Conservation (phyloP, 371 early-diverging fungal species). For the Mucor indicus region DNA sequence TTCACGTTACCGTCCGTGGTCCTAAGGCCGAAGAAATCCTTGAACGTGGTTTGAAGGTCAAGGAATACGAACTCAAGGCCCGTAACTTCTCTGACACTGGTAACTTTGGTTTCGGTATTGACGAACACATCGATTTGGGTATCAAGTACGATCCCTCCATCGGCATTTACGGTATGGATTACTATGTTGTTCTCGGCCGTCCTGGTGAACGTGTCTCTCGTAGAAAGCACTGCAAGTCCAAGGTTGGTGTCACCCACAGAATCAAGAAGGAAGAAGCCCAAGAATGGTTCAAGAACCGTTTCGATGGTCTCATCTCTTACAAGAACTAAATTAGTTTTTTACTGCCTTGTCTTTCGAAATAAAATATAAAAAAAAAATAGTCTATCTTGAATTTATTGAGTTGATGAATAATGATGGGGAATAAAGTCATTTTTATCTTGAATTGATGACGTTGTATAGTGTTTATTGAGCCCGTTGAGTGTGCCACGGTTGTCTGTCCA, state of each 20-base stretch:
- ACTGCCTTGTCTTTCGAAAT: not conserved
- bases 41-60: constrained; percentile 99
- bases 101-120: constrained; percentile 99
- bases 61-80: constrained; percentile 98
- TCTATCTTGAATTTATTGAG: too few relatives aligned
- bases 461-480: too few relatives aligned
- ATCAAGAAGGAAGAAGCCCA: constrained; percentile 87
- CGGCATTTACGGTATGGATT: constrained; percentile 98
- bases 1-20: constrained; percentile 99
- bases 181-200: constrained; percentile 97
- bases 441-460: too few relatives aligned
- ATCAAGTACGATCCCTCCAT: constrained; percentile 99
- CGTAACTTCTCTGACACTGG: constrained; percentile 98
- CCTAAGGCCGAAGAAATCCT: constrained; percentile 86
- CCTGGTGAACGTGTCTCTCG: constrained; percentile 97
- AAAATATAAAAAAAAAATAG: too few relatives aligned
- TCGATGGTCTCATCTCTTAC: constrained; percentile 86
- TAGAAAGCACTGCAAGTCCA: constrained; percentile 88
- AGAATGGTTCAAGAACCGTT: constrained; percentile 88
- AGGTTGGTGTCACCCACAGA: constrained; percentile 93
- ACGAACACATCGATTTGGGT: constrained; percentile 99
- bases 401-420: not conserved
- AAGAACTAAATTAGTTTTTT: constrained; percentile 38
- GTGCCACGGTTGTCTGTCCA: constrained; percentile 83
- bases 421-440: too few relatives aligned